Evolutionary conservation across 2,329 filamentous ascomycete species (phyloP), one percentile per base, ranked within the genome.

Genomic region (Hypoxylon sp.): DNA sequence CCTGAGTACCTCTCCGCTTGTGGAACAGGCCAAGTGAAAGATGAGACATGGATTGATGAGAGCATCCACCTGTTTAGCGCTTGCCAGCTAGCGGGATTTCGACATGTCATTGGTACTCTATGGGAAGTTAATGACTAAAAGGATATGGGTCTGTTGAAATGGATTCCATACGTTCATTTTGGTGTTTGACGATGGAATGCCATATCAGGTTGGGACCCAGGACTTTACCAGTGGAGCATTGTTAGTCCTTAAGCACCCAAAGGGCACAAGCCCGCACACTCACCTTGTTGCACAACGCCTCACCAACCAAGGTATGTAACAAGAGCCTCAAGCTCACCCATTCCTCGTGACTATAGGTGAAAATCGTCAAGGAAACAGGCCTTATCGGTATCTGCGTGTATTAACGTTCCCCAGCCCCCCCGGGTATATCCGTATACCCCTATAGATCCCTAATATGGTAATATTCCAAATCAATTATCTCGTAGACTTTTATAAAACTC

Each of bases 1-100:
- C 73, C 80, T 2, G 79, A 75, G 0, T 81, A 78, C 47, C 76
- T 81, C 4, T 81, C 79, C 2, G 78, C 78, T 0, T 81, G 79
- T 53, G 70, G 62, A 0, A 80, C 79, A 0, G 75, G 75, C 0
- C 32, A 66, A 12, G 73, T 70, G 21, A 63, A 68, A 7, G 53
- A 69, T 3, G 61, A 72, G 0, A 56, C 48, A 27, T 27, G 25
- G 3, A 27, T 6, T 27, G 25, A 6, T 27, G 25, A 27, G 25
- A 27, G 25, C 3, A 27, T 27, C 25, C 6, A 27, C 25, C 25
- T 27, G 25, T 3, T 27, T 3, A 27, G 25, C 25, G 25, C 25
- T 27, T 27, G 25, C 25, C 25, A 27, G 25, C 25, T 27, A 27
- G 25, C 25, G 25, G 25, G 25, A 27, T 27, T 27, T 27, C 25